phyloP scores from a whole-genome alignment of 176 grass and related monocot species.

The Saccharum officinarum region DNA sequence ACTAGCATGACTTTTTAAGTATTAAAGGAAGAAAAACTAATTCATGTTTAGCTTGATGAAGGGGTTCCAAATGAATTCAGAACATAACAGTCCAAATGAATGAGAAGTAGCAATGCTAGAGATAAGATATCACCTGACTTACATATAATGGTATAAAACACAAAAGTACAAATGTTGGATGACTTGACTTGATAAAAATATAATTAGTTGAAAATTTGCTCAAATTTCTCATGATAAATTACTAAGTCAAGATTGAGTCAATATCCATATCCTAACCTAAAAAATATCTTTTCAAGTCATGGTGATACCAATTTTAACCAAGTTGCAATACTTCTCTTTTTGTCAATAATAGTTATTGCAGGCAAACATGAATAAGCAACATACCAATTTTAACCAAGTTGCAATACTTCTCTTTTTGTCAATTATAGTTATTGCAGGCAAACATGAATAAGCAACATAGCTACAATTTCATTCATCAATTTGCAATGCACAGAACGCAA shows the following conservation, averaged over 20 bases:
- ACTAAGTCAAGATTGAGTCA: neutral
- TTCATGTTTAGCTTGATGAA: neutral
- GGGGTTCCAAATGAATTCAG: neutral
- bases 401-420: slow-evolving; percentile 8
- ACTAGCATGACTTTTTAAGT: neutral
- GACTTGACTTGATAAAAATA: neutral
- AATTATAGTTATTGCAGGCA: slow-evolving; percentile 1
- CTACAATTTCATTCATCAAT: neutral
- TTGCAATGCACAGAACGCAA: neutral
- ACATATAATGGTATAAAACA: neutral
- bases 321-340: slow-evolving; percentile 9
- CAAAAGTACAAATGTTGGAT: neutral
- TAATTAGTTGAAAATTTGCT: neutral
- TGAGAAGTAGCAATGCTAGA: neutral
- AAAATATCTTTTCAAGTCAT: neutral
- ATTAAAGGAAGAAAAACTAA: neutral
- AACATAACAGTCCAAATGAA: neutral
- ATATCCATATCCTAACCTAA: neutral
- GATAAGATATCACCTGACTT: neutral
- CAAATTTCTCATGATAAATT: neutral
- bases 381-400: neutral
- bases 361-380: neutral
- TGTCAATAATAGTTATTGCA: neutral
- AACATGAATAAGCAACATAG: neutral
- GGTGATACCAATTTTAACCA: neutral